Evolutionary conservation across 2,329 filamentous ascomycete genomes (phyloP), one percentile per base, ranked within the genome.

Genomic region (Aureobasidium namibiae): DNA sequence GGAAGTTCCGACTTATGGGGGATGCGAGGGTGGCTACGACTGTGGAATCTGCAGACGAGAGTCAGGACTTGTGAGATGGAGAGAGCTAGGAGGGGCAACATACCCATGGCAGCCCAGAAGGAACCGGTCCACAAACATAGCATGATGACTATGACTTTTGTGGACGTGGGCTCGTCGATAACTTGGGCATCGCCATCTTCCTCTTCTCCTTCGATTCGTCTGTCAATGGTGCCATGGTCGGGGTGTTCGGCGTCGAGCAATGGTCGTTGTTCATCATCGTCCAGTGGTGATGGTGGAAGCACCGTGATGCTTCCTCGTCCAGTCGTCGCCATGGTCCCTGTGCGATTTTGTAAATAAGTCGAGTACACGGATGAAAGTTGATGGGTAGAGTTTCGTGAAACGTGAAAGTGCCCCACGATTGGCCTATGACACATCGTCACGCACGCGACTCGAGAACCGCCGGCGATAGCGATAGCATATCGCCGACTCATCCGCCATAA

Each of bases 11-110:
- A 24, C 89, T 89, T 63, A 96, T 95, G 8, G 91, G 89, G 0
- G 83, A 88, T 0, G 89, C 87, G 1, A 96, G 80, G 0, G 91
- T 96, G 9, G 91, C 90, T 65, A 95, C 89, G 63, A 96, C 87
- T 49, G 89, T 94, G 1, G 82, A 83, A 73, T 96, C 90, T 76
- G 39, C 26, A 36, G 31, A 29, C 2, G 3, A 9, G 26, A 16
- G 14, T 24, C 26, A 41, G 34, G 36, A n/a, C 24, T 59, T 16
- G 14, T 21, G 14, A 16, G 41, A 33, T 42, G 44, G 56, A 10
- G 1, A 26, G 26, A n/a, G 9, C 6, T 2, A 18, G 29, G 29
- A 31, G 29, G 29, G 29, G 29, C 10, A 10, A 31, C 5, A 31
- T 31, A 79, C 77, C 79, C n/a, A 83, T 67, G 3, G 81, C 81